Base-by-base conservation (phyloP, 2,329 filamentous ascomycete species). In the Colletotrichum sp. region DNA sequence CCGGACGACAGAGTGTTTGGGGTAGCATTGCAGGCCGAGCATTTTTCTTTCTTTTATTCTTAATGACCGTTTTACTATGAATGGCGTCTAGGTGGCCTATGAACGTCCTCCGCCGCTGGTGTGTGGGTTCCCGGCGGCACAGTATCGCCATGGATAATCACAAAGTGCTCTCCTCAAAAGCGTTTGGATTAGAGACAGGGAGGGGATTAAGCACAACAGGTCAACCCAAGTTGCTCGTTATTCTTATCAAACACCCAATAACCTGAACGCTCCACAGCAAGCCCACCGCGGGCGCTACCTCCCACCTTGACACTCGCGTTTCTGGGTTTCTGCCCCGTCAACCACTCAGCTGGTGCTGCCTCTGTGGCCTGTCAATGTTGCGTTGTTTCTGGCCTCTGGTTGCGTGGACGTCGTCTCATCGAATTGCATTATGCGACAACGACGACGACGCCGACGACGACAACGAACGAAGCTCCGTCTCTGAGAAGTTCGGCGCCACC, bases 401-500 rank as follows among this genome's bases (percentile, higher is more conserved):
- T 59, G 57, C 57, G 57, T 21, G 57, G 57, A 59, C 18, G 27
- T 59, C 29, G 29, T 34, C 57, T 59, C 57, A 59, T 33, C 29
- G 31, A 59, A 34, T 59, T 59, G 57, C 18, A n/a, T 59, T 34
- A 59, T 59, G 57, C 29, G 29, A 59, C 57, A 33, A 64, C 59
- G 58, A 67, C 66, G 31, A 8, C 18, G 21, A 51, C 12, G 57
- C 27, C 47, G 38, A 57, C 61, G 16, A 64, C 36, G 38, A 47
- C 31, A 15, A 62, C 29, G 18, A 33, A 59, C 33, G n/a, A 21
- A 34, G 29, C 57, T 34, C 59, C 36, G 21, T 43, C 67, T 57
- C 61, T 47, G 38, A 47, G 13, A 73, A 62, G 71, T 66, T 71
- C 62, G 71, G 62, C 71, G 61, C 55, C 43, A 66, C 62, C 33